These are phyloP conservation scores for Nemophila menziesii DNA, from an alignment of 257 asterid genomes.

Conservation along the genomic window DNA sequence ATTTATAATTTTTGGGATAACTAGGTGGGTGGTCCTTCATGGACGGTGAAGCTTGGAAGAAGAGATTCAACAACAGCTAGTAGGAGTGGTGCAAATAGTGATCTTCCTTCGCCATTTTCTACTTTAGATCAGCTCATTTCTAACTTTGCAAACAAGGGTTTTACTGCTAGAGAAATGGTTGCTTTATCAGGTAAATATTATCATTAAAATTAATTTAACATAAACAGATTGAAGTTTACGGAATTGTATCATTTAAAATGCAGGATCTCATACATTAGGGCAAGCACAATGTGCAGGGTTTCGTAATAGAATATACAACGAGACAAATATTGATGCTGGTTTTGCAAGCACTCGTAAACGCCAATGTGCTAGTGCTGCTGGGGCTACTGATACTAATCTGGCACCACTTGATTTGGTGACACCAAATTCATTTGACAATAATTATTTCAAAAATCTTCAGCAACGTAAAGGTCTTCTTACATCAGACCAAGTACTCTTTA, in stretches of 20 bases:
- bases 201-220: too few species aligned
- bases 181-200: too few species aligned
- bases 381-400: slow-evolving; percentile 14
- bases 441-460: slow-evolving; percentile 14
- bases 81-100: slow-evolving; percentile 9
- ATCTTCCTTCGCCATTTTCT: slow-evolving; percentile 16
- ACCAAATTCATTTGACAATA: slow-evolving; percentile 14
- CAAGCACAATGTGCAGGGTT: slow-evolving; percentile 19
- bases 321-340: slow-evolving; percentile 23
- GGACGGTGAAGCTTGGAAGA: slow-evolving; percentile 26
- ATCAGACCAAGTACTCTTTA: slow-evolving; percentile 21
- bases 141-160: slow-evolving; percentile 8
- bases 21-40: slow-evolving; percentile 31
- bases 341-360: slow-evolving; percentile 22
- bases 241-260: too few species aligned
- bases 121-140: slow-evolving; percentile 4
- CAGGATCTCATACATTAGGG: slow-evolving; percentile 27
- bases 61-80: slow-evolving; percentile 28
- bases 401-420: slow-evolving; percentile 26
- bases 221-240: too few species aligned
- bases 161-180: slow-evolving; percentile 22
- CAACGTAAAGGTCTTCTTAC: slow-evolving; percentile 17
- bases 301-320: slow-evolving; percentile 16
- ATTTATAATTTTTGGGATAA: too few species aligned
- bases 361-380: slow-evolving; percentile 13